Conservation (phyloP, 1,284 basidiomycete genomes). For the Polyporus tsugae region DNA sequence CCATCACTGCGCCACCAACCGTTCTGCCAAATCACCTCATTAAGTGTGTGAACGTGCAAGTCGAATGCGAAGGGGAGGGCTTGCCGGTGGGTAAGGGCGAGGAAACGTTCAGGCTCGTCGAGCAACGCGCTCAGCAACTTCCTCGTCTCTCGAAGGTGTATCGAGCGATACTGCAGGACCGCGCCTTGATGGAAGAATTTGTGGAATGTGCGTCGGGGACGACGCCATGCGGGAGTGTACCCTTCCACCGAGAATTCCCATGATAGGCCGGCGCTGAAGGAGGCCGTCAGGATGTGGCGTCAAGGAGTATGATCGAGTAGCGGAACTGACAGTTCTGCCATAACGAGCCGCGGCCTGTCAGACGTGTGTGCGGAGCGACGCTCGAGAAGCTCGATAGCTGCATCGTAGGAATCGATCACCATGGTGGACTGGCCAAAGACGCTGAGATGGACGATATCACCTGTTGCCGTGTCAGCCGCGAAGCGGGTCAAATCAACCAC, state of each 20-base stretch:
- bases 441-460: conserved; percentile 29
- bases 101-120: conserved; percentile 17
- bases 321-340: conserved; percentile 26
- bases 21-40: conserved; percentile 24
- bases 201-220: conserved; percentile 22
- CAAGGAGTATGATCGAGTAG: neutral
- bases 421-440: conserved; percentile 25
- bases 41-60: neutral
- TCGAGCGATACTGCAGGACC: conserved; percentile 10
- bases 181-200: conserved; percentile 22
- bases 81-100: conserved; percentile 18
- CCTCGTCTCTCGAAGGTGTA: conserved; percentile 11
- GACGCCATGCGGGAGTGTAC: conserved; percentile 23
- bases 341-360: conserved; percentile 17
- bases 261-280: conserved; percentile 8
- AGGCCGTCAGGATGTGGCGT: neutral
- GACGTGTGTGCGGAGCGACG: conserved; percentile 28
- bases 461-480: conserved; percentile 5
- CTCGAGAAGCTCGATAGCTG: conserved; percentile 32
- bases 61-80: neutral
- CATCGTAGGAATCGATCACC: conserved; percentile 32
- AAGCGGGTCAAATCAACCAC: too few relatives aligned
- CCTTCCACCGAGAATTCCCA: conserved; percentile 25
- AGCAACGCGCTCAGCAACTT: conserved; percentile 16
- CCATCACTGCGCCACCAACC: conserved; percentile 40